These are phyloP conservation scores for Coemansia asiatica DNA, from an alignment of 192 early-diverging fungal species.

Conservation along the genomic window DNA sequence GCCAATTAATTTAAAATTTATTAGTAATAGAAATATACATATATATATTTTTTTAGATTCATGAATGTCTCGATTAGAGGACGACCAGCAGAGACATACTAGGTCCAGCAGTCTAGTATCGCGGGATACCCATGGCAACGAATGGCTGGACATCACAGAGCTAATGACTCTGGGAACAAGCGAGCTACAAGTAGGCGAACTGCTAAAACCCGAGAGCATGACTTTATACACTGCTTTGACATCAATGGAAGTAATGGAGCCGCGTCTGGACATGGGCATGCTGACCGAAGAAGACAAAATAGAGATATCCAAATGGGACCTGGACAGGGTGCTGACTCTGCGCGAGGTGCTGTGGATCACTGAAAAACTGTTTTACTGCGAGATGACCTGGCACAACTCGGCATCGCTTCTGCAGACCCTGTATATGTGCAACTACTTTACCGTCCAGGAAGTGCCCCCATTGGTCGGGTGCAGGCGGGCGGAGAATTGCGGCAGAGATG, in stretches of 20 bases:
- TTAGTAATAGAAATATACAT: too few species aligned
- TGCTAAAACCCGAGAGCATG: conserved; percentile 21
- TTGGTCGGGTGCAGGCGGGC: background rate
- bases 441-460: background rate
- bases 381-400: conserved; percentile 45
- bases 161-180: conserved; percentile 11
- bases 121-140: background rate
- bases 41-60: background rate
- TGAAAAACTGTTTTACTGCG: conserved; percentile 34
- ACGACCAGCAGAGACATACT: background rate
- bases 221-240: conserved; percentile 40
- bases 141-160: conserved; percentile 41
- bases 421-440: conserved; percentile 49
- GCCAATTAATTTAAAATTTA: too few species aligned
- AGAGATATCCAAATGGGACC: conserved; percentile 40
- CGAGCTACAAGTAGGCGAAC: conserved; percentile 28
- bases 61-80: background rate
- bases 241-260: conserved; percentile 46
- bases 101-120: background rate
- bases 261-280: conserved; percentile 53
- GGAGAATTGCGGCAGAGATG: conserved; percentile 14
- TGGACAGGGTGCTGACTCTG: conserved; percentile 15
- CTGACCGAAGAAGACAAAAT: conserved; percentile 16
- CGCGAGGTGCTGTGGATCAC: conserved; percentile 31
- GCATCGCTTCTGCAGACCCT: conserved; percentile 48